Conservation (phyloP, 805 yeast species). For the Candida suzukii region DNA sequence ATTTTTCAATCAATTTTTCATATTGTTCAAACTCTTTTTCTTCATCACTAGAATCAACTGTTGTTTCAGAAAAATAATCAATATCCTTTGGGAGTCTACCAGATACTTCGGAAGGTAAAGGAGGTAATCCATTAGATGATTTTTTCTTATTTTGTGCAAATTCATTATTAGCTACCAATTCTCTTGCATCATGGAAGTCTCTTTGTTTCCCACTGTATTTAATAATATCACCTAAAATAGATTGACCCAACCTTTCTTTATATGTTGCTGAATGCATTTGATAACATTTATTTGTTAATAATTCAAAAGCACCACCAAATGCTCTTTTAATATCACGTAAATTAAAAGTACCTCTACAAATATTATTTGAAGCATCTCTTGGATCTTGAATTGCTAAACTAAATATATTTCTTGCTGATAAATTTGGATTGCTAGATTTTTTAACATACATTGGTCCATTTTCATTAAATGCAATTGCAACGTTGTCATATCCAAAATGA, state of each 20-base stretch:
- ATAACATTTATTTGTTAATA: slow-evolving; percentile 68
- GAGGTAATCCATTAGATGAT: slow-evolving; percentile 16
- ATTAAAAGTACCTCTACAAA: slow-evolving; percentile 80
- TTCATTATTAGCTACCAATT: slow-evolving; percentile 56
- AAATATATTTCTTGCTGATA: slow-evolving; percentile 47
- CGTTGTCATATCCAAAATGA: slow-evolving; percentile 77
- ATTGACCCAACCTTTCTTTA: slow-evolving; percentile 59
- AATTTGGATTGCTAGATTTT: slow-evolving; percentile 34
- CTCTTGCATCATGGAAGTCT: slow-evolving; percentile 72
- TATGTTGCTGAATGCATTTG: slow-evolving; percentile 61
- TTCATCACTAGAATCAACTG: slow-evolving; percentile 20
- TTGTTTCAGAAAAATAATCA: slow-evolving; percentile 36
- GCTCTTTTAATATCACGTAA: slow-evolving; percentile 74
- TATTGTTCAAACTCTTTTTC: slow-evolving; percentile 13
- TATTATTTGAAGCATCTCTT: slow-evolving; percentile 73
- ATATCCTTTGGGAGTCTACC: slow-evolving; percentile 32
- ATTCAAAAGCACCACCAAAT: slow-evolving; percentile 81
- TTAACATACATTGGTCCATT: slow-evolving; percentile 53
- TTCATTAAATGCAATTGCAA: slow-evolving; percentile 58
- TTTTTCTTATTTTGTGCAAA: slow-evolving; percentile 19
- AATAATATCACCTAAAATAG: slow-evolving; percentile 74
- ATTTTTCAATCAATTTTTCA: slow-evolving; percentile 11
- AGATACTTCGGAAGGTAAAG: slow-evolving; percentile 26
- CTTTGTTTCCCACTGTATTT: slow-evolving; percentile 67
- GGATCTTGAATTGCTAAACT: slow-evolving; percentile 84